A percentile compares a stretch with the other conserved stretches of the same genome.
These are phyloP conservation scores for Hyphopichia wangnamkhiaoensis DNA, from an alignment of 1,139 yeast genomes.

Conservation along the genomic window DNA sequence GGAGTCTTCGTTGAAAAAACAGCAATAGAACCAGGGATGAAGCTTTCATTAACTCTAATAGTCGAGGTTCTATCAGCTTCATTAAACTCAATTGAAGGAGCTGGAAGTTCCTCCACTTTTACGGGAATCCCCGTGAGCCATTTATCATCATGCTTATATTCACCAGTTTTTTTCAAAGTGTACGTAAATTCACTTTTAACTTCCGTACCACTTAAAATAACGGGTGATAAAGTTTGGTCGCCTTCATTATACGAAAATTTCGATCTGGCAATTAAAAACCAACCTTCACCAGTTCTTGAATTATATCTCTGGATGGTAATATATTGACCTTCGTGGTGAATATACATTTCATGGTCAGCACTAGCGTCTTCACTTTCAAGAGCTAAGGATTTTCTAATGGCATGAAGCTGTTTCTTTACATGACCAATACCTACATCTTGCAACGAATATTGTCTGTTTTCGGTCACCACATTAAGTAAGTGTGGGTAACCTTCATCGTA, in stretches of 20 bases:
- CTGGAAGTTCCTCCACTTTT: slow-evolving; percentile 51
- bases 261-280: slow-evolving; percentile 84
- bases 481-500: slow-evolving; percentile 90
- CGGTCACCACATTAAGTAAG: slow-evolving; percentile 79
- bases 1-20: slow-evolving; percentile 75
- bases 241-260: slow-evolving; percentile 55
- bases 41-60: slow-evolving; percentile 51
- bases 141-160: slow-evolving; percentile 39
- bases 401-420: slow-evolving; percentile 63
- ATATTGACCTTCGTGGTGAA: slow-evolving; percentile 91
- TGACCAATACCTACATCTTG: slow-evolving; percentile 67
- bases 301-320: slow-evolving; percentile 88
- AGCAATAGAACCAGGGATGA: slow-evolving; percentile 91
- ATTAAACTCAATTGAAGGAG: slow-evolving; percentile 49
- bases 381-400: slow-evolving; percentile 62
- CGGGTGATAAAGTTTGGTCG: slow-evolving; percentile 59
- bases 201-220: slow-evolving; percentile 63
- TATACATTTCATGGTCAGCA: slow-evolving; percentile 87
- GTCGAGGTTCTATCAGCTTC: slow-evolving; percentile 44
- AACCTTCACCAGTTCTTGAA: slow-evolving; percentile 83
- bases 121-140: slow-evolving; percentile 66
- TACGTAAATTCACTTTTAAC: slow-evolving; percentile 64
- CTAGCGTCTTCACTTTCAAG: slow-evolving; percentile 60
- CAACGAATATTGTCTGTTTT: slow-evolving; percentile 63
- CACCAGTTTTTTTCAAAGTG: slow-evolving; percentile 55